Evolutionary conservation across 257 asterid species (phyloP).

Genomic region (Thymus quinquecostatus): DNA sequence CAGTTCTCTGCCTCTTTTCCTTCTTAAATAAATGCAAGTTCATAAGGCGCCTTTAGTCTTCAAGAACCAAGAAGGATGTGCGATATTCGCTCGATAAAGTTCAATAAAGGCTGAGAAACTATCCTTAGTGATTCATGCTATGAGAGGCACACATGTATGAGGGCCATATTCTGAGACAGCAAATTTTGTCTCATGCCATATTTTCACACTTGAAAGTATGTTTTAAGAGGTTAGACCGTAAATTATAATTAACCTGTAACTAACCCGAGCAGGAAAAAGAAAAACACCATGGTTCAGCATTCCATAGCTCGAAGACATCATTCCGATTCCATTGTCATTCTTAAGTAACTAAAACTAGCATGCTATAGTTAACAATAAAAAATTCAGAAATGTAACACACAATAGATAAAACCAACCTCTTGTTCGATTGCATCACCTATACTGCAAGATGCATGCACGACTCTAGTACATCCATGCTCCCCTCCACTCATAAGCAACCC

Average conservation of each 20-base stretch:
- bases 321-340: slow-evolving; percentile 15
- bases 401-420: slow-evolving; percentile 61
- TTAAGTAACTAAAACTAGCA: not conserved
- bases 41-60: not conserved
- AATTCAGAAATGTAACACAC: not conserved
- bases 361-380: not conserved
- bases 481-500: slow-evolving; percentile 76
- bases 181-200: no score
- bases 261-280: no score
- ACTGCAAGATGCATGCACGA: slow-evolving; percentile 73
- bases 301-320: slow-evolving; percentile 2
- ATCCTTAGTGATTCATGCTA: no score
- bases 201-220: no score
- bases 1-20: no score
- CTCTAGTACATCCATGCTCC: slow-evolving; percentile 68
- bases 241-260: no score
- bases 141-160: no score
- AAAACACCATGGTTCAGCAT: slow-evolving; percentile 1
- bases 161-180: no score
- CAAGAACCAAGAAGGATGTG: slow-evolving; percentile 14
- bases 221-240: no score
- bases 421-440: slow-evolving; percentile 89
- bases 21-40: not conserved
- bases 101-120: no score
- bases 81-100: slow-evolving; percentile 5